Evolutionary conservation across 768 basidiomycete species (phyloP), one percentile per base, ranked within the genome.

Genomic region (Strobilomyces echinocephalus): DNA sequence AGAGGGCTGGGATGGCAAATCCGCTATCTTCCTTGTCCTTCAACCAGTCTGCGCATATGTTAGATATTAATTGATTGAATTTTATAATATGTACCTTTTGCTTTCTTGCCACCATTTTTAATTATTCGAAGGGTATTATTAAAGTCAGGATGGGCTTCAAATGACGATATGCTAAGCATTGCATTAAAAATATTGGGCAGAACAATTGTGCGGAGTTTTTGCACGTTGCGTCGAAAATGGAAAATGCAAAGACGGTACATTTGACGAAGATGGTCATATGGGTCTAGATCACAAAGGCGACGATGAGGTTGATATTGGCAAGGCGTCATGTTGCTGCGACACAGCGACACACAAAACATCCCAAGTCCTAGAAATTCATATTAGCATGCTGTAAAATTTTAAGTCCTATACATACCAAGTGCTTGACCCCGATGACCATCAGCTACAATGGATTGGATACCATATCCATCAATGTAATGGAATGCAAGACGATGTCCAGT

Each of bases 21-120:
- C 9, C 5, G 3, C 12, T 24, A 10, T 24, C 24, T 2, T 50
- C 49, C 34, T 60, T 60, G 33, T 60, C 42, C 6, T 14, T 34
- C 6, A 54, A 35, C 55, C 59, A 60, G 11, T 21, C 59, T 57
- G 24, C 14, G n/a, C n/a, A n/a, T n/a, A n/a, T n/a, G n/a, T n/a
- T n/a, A n/a, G n/a, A n/a, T n/a, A n/a, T n/a, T n/a, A n/a, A n/a
- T n/a, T n/a, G n/a, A n/a, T n/a, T n/a, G n/a, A n/a, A n/a, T n/a
- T n/a, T n/a, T n/a, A n/a, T n/a, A n/a, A n/a, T n/a, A n/a, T n/a
- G n/a, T 50, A 55, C 44, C 45, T 51, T 43, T 28, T 36, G 45
- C 54, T 26, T 55, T 55, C 31, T 50, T 40, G 1, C 49, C 44
- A 6, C 39, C 33, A 28, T 12, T 10, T 35, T 9, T 18, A 20